phyloP scores from a whole-genome alignment of 2,329 filamentous ascomycete genomes.

The Neofusicoccum parvum region DNA sequence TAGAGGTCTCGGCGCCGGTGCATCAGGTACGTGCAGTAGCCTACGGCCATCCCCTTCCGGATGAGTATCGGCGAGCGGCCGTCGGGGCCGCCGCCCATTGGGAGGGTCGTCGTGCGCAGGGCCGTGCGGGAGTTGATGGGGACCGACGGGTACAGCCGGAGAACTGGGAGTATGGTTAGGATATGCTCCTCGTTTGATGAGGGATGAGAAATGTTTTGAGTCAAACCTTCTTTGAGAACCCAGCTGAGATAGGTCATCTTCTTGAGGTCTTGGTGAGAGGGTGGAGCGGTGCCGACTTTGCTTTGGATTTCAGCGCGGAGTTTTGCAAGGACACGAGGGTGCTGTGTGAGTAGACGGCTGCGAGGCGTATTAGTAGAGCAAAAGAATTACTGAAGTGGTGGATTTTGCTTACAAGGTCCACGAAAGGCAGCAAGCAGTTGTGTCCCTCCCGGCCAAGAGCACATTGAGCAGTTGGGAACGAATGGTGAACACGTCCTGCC shows the following conservation, averaged over 20 bases:
- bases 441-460: conserved; percentile 57
- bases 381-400: neutral
- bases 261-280: conserved; percentile 60
- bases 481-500: conserved; percentile 50
- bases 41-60: conserved; percentile 49
- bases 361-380: neutral
- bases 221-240: conserved; percentile 59
- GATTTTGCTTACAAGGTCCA: neutral
- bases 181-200: too few species aligned
- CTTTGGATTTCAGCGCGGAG: neutral
- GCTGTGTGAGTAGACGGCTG: neutral
- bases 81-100: conserved; percentile 52
- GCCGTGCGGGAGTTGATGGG: conserved; percentile 56
- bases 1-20: conserved; percentile 55
- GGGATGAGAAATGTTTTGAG: neutral
- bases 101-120: conserved; percentile 52
- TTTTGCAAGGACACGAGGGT: neutral
- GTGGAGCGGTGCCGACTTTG: conserved; percentile 29
- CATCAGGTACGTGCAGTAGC: conserved; percentile 50
- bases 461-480: conserved; percentile 55
- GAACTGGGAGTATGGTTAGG: conserved; percentile 20
- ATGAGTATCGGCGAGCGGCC: conserved; percentile 54
- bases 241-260: conserved; percentile 62
- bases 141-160: conserved; percentile 58
- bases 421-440: conserved; percentile 53